Percentiles rank a stretch among this genome's conserved stretches.
These are phyloP conservation scores for Peronospora destructor DNA, from an alignment of 352 stramenopile species.

Conservation along the genomic window DNA sequence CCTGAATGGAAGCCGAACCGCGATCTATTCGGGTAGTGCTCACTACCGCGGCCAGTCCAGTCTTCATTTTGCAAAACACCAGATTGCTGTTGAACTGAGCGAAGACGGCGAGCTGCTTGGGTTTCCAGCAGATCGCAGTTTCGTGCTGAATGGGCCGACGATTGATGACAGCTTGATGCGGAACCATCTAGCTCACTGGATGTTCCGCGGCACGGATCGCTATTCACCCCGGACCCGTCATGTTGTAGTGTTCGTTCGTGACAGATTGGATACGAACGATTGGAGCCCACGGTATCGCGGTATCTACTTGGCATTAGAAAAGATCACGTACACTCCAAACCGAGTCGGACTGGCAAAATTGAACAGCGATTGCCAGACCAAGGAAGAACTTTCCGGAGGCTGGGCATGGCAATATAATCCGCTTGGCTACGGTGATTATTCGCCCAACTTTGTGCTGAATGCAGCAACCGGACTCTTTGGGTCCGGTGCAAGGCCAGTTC, in stretches of 20 bases:
- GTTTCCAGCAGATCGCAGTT: slow-evolving; percentile 42
- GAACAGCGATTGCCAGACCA: slow-evolving; percentile 23
- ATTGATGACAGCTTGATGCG: slow-evolving; percentile 56
- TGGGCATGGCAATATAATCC: slow-evolving; percentile 68
- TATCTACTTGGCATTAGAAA: slow-evolving; percentile 59
- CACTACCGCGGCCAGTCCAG: slow-evolving; percentile 60
- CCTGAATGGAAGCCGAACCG: slow-evolving; percentile 24
- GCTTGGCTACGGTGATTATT: slow-evolving; percentile 41
- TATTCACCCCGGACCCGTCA: slow-evolving; percentile 54
- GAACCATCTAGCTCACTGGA: slow-evolving; percentile 65
- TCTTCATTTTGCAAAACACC: slow-evolving; percentile 52
- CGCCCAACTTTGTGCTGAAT: slow-evolving; percentile 53
- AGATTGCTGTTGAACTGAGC: slow-evolving; percentile 37
- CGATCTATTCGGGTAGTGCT: slow-evolving; percentile 31
- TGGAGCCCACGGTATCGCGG: slow-evolving; percentile 41
- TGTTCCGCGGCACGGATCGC: slow-evolving; percentile 52
- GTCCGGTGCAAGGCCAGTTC: slow-evolving; percentile 37
- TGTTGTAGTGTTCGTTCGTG: slow-evolving; percentile 47
- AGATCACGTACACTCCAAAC: slow-evolving; percentile 51
- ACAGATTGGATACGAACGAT: slow-evolving; percentile 24
- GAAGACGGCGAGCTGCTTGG: slow-evolving; percentile 29
- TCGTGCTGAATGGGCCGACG: slow-evolving; percentile 46
- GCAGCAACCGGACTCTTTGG: slow-evolving; percentile 56
- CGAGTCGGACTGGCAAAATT: slow-evolving; percentile 38
- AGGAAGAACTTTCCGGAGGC: slow-evolving; percentile 42